Evolutionary conservation across 176 grass and related monocot species (phyloP).

Genomic region (Hordeum marinum): DNA sequence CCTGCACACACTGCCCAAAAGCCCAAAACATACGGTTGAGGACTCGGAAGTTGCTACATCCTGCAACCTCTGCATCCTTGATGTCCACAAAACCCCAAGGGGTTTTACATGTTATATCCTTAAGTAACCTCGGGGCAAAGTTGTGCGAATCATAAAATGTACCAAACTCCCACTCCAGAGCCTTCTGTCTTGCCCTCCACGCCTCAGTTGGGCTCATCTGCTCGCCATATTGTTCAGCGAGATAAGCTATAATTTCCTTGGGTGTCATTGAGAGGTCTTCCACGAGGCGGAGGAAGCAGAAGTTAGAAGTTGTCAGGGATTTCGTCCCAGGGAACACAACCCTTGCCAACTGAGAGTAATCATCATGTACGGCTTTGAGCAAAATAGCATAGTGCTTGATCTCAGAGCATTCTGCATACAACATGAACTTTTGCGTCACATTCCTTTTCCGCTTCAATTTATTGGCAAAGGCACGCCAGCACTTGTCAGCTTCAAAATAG

Average conservation of each 20-base stretch:
- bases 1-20: background rate
- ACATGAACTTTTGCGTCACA: background rate
- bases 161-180: background rate
- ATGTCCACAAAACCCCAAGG: background rate
- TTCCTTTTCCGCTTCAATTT: background rate
- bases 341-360: background rate
- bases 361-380: background rate
- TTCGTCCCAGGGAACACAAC: background rate
- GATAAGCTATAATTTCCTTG: background rate
- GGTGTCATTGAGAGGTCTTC: background rate
- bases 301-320: background rate
- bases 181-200: conserved; percentile 4
- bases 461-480: background rate
- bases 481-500: background rate
- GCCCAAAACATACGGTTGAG: conserved; percentile 20
- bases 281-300: background rate
- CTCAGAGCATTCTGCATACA: background rate
- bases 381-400: background rate
- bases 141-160: conserved; percentile 21
- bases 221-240: background rate
- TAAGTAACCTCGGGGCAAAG: background rate
- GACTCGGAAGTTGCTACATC: background rate
- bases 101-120: background rate
- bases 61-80: conserved; percentile 24
- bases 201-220: background rate